Evolutionary conservation across 2,329 filamentous ascomycete genomes (phyloP), one percentile per base, ranked within the genome.

Genomic region (Fusarium secorum): DNA sequence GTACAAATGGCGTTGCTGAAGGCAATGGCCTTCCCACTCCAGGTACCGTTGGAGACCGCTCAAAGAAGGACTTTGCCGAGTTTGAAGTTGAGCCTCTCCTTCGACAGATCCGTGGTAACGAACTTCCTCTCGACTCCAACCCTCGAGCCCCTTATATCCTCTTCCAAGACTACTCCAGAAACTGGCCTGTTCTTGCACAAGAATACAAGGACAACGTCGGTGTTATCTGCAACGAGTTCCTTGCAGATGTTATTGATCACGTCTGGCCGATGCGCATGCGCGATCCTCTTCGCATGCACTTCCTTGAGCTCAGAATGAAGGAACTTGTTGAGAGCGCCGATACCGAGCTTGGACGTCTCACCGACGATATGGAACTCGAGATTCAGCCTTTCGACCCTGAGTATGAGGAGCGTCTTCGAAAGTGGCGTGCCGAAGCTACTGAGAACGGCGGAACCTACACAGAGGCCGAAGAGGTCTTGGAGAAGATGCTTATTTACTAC

Each of bases 401-500:
- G 72, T 87, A 87, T 57, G 85, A 86, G 73, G 83, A 85, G 24
- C 83, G 84, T 3, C 79, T 87, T 54, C 78, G 82, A 32, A 81
- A 78, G 60, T 87, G 85, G 85, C 83, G 85, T 10, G 78, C 78
- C 0, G 77, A 81, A 11, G 76, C 79, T 1, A 82, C 81, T 1
- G 77, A 82, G 65, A 81, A 85, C 11, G 84, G 83, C 1, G 83
- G 81, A 30, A 81, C 80, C 1, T 86, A 85, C 70, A 83, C 82
- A 4, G 85, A 87, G 62, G 85, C 85, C 0, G 84, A 87, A 64
- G 85, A 87, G 74, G 85, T 87, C 0, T 72, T 86, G 30, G 85
- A 87, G 75, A 87, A 87, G 80, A 87, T 86, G 85, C 79, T 87
- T 56, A 87, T 87, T 66, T 87, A 85, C 78, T 87, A 87, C 67